Evolutionary conservation across 2,329 filamentous ascomycete species (phyloP), one percentile per base, ranked within the genome.

Genomic region (Leptodontidium sp.): DNA sequence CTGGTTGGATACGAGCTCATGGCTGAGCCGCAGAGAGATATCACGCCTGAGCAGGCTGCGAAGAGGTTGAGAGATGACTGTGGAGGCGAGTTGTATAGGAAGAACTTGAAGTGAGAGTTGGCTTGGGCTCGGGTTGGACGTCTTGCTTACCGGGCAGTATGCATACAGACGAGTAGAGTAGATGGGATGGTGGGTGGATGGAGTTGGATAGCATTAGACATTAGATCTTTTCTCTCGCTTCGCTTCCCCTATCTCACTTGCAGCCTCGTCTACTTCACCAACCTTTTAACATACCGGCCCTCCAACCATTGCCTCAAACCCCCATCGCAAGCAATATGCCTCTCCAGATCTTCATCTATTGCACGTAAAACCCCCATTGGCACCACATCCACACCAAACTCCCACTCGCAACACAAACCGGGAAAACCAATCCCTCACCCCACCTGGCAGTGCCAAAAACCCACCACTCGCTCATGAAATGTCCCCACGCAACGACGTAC

Each of bases 21-120:
- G 88, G 96, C 93, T 1, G 96, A 99, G 82, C 95, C 96, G n/a
- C 96, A 99, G 81, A 88, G 96, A 68, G 96, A 99, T 79, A 98
- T 99, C 76, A 99, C 96, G 0, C 95, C 96, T 0, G 96, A 99
- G 81, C 96, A 98, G 82, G 96, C 96, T 1, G 92, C 96, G 15
- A 89, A 88, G 32, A 89, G 89, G 61, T 82, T 99, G 69, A 88
- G 77, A 92, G 72, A 73, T 52, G 85, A 86, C 68, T 94, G 93
- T 72, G 92, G 89, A 3, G 94, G 94, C 17, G 88, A 93, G 78
- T 82, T 99, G 71, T 98, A 99, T 78, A 88, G 96, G 72, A 93
- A 91, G 66, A 58, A 67, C 17, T 68, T 77, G 64, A 68, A 72
- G 52, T 69, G 38, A 59, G 12, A 12, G 12, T 14, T 26, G 3